These are phyloP conservation scores for Epichloe glyceriae DNA, from an alignment of 2,329 filamentous ascomycete genomes.

Conservation along the genomic window DNA sequence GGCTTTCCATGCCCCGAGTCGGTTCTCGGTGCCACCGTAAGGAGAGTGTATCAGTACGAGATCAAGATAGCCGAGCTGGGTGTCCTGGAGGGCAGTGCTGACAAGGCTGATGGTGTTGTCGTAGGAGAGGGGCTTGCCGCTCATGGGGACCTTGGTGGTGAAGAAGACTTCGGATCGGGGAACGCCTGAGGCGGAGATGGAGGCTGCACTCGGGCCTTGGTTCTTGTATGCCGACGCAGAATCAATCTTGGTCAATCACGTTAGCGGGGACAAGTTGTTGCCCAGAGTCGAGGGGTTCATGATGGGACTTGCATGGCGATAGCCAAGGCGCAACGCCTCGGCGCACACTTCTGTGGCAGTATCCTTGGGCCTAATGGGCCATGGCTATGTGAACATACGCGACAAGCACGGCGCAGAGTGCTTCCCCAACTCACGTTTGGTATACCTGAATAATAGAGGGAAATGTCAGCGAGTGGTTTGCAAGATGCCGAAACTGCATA, in stretches of 20 bases:
- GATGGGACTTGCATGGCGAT: slow-evolving; percentile 33
- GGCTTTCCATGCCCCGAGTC: slow-evolving; percentile 49
- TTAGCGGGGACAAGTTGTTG: too few species aligned
- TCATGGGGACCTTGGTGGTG: slow-evolving; percentile 41
- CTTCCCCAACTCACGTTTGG: slow-evolving; percentile 29
- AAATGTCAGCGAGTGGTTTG: not conserved
- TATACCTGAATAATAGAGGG: slow-evolving; percentile 28
- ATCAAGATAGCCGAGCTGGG: slow-evolving; percentile 54
- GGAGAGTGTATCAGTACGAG: slow-evolving; percentile 51
- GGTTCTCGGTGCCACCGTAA: slow-evolving; percentile 40
- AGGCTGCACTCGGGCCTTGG: slow-evolving; percentile 34
- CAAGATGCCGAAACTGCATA: not conserved
- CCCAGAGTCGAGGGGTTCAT: too few species aligned
- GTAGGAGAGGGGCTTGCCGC: slow-evolving; percentile 35
- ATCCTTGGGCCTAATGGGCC: slow-evolving; percentile 15
- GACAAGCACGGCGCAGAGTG: not conserved
- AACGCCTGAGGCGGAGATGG: slow-evolving; percentile 28
- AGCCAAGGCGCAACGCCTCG: slow-evolving; percentile 36
- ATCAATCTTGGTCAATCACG: slow-evolving; percentile 28
- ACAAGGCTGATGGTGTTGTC: slow-evolving; percentile 51
- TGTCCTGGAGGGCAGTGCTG: slow-evolving; percentile 46
- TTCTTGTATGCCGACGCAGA: slow-evolving; percentile 40
- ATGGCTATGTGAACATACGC: not conserved
- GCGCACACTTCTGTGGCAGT: slow-evolving; percentile 23
- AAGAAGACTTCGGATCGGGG: slow-evolving; percentile 39